Conservation (phyloP, 805 yeast species). For the Zygoascus tannicola region DNA sequence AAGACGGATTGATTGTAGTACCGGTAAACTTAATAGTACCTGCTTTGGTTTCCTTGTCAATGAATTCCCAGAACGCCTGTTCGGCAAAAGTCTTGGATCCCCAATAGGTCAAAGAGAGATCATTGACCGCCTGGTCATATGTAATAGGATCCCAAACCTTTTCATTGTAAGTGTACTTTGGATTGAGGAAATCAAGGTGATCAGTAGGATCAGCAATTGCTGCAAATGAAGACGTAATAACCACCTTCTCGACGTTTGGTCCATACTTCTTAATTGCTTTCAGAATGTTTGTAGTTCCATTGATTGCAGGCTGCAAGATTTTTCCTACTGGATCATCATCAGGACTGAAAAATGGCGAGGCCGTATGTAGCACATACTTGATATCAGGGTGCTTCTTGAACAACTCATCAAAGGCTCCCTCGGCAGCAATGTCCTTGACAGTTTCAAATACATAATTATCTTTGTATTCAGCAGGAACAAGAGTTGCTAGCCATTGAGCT, state of each 20-base stretch:
- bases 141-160: conserved; percentile 29
- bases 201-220: conserved; percentile 10
- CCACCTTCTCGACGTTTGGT: conserved; percentile 34
- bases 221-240: conserved; percentile 37
- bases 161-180: conserved; percentile 34
- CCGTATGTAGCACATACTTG: conserved; percentile 31
- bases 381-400: conserved; percentile 19
- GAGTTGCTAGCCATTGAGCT: conserved; percentile 43
- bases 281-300: conserved; percentile 37
- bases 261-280: conserved; percentile 31
- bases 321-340: conserved; percentile 31
- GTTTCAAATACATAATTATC: conserved; percentile 19
- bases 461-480: conserved; percentile 24
- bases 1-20: conserved; percentile 25
- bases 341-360: conserved; percentile 30
- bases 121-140: conserved; percentile 20
- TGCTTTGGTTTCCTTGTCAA: conserved; percentile 22
- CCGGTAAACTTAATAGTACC: conserved; percentile 17
- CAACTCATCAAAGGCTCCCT: conserved; percentile 38
- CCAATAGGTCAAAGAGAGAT: conserved; percentile 17
- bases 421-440: conserved; percentile 30
- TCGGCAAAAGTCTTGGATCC: conserved; percentile 49
- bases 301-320: conserved; percentile 36
- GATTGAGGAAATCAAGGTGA: conserved; percentile 14
- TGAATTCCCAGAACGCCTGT: conserved; percentile 46